Evolutionary conservation across 2,329 filamentous ascomycete species (phyloP), one percentile per base, ranked within the genome.

Genomic region (Ceratocystiopsis brevicomis): DNA sequence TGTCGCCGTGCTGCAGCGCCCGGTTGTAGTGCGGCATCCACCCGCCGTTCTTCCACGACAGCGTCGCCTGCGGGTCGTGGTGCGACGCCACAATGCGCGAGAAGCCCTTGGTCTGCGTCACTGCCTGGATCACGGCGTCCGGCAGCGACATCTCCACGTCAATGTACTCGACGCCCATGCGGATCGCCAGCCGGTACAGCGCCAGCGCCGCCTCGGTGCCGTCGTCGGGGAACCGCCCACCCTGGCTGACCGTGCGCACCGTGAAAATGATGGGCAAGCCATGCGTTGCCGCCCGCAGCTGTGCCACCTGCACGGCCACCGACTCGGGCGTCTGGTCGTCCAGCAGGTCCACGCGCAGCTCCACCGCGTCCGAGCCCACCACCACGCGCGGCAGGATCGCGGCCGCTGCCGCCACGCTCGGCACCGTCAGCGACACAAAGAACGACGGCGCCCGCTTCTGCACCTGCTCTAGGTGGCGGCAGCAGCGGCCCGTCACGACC

Each of bases 81-180:
- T 98, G 88, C 0, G 90, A 98, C 10, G 88, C 86, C 53, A 98
- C 93, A 55, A 98, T 82, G 48, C 77, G 80, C 1, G 84, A 85
- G 50, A 72, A 69, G 3, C 79, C 78, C 57, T 83, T 81, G 6
- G 60, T 59, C 44, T 78, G 73, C 0, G 73, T 68, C 4, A 94
- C 68, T 14, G 71, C 65, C 39, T 78, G 71, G 30, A 95, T 68
- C 33, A 92, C 66, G n/a, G 76, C 65, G 41, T 84, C 76, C 0
- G 86, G 80, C 59, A 87, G 80, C 0, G 83, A 81, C 61, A 96
- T 81, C 59, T 98, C 90, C 9, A 96, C 65, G 57, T 98, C 90
- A 19, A 98, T 69, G 56, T 92, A 98, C 57, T 98, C 90, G 38
- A 87, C 76, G 10, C 85, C 88, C 58, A 90, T 75, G 21, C 83